Conservation (phyloP, 768 basidiomycete genomes). For the Panaeolus papilionaceus region DNA sequence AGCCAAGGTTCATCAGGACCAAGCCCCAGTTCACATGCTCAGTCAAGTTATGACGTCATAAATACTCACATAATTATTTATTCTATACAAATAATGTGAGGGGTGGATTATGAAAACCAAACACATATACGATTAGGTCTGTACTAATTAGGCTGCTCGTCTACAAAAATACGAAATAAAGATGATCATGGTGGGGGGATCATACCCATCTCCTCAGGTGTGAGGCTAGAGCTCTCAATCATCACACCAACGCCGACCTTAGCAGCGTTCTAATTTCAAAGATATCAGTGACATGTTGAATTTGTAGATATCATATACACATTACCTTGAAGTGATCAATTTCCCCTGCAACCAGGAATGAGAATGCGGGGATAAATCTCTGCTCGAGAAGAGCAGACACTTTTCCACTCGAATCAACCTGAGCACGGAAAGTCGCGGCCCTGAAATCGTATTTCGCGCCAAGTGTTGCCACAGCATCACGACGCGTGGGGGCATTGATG, state of each 20-base stretch:
- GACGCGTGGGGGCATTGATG: constrained; percentile 75
- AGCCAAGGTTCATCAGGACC: background rate
- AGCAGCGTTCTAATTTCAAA: constrained; percentile 72
- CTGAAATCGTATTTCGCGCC: constrained; percentile 98
- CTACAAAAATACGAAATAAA: constrained; percentile 6
- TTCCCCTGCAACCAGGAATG: constrained; percentile 94
- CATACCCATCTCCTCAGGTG: constrained; percentile 85
- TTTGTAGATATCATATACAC: too few species aligned
- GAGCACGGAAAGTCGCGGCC: constrained; percentile 92
- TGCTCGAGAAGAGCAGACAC: constrained; percentile 95
- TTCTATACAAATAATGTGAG: background rate
- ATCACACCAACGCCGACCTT: constrained; percentile 98
- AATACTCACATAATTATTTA: background rate
- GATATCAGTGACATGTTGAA: constrained; percentile 18
- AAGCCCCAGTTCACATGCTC: background rate
- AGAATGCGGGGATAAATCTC: constrained; percentile 93
- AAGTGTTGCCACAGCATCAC: constrained; percentile 92
- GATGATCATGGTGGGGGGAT: constrained; percentile 52
- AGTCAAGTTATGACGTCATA: background rate
- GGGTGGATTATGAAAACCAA: constrained; percentile 13
- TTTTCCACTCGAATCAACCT: constrained; percentile 94
- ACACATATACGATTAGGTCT: constrained; percentile 14
- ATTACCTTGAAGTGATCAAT: constrained; percentile 97
- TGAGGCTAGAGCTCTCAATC: constrained; percentile 87
- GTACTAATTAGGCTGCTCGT: constrained; percentile 8